Percentiles rank a stretch among this genome's conserved stretches.
phyloP scores from a whole-genome alignment of 2,329 filamentous ascomycete species.

The Cadophora gregata region DNA sequence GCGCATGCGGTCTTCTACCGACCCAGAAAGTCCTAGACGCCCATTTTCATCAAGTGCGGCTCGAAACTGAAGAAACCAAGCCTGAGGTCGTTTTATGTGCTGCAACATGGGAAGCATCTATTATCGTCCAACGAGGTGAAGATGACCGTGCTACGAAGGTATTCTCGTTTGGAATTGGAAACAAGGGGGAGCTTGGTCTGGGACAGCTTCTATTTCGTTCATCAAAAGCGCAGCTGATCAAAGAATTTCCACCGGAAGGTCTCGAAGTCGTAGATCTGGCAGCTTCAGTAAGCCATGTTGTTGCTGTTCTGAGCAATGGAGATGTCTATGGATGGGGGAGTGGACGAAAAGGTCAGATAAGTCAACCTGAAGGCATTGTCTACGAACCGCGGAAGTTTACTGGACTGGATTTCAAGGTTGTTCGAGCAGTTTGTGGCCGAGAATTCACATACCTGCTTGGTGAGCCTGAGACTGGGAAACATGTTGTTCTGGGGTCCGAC shows the following conservation, averaged over 20 bases:
- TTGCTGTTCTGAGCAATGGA: slow-evolving; percentile 76
- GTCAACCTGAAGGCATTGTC: slow-evolving; percentile 59
- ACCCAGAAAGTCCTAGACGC: slow-evolving; percentile 19
- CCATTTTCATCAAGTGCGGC: slow-evolving; percentile 33
- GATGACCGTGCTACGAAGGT: slow-evolving; percentile 54
- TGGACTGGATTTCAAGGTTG: slow-evolving; percentile 64
- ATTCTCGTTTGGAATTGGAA: slow-evolving; percentile 69
- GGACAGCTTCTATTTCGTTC: slow-evolving; percentile 59
- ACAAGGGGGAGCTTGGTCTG: slow-evolving; percentile 75
- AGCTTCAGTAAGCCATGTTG: slow-evolving; percentile 79
- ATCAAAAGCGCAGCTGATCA: slow-evolving; percentile 55
- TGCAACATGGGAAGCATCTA: slow-evolving; percentile 80
- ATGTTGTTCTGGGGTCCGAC: slow-evolving; percentile 74
- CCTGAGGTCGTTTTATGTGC: slow-evolving; percentile 55
- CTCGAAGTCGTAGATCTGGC: slow-evolving; percentile 68
- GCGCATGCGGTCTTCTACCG: slow-evolving; percentile 56
- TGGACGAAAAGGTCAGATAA: slow-evolving; percentile 84
- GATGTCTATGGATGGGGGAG: slow-evolving; percentile 88
- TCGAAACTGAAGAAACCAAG: slow-evolving; percentile 30
- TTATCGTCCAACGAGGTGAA: slow-evolving; percentile 60
- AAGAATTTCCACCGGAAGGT: slow-evolving; percentile 66
- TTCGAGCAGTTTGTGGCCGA: slow-evolving; percentile 75
- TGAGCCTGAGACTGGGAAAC: slow-evolving; percentile 58
- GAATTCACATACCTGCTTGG: slow-evolving; percentile 82
- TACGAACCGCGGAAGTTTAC: slow-evolving; percentile 67